Evolutionary conservation across 75 land plant genomes (phyloP).

Genomic region (Sequoia sempervirens): DNA sequence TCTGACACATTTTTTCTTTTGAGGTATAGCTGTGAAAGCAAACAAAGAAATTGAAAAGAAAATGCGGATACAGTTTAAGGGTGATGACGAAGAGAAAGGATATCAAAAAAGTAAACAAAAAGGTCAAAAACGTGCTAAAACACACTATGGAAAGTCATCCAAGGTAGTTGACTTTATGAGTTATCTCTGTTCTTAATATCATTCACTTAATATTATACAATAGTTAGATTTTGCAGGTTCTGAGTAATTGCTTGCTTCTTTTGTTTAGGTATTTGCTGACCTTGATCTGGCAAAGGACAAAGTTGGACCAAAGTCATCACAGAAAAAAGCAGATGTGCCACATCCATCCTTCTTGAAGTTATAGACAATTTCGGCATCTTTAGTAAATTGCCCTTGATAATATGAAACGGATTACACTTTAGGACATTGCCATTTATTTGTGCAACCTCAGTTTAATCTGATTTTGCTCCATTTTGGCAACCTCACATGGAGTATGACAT

Average conservation of each 20-base stretch:
- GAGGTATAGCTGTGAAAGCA: neutral
- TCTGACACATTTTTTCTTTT: neutral
- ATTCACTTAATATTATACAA: neutral
- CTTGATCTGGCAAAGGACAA: constrained; percentile 2
- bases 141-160: constrained; percentile 6
- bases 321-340: constrained; percentile 1
- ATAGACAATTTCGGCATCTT: neutral
- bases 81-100: neutral
- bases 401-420: neutral
- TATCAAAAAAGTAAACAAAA: neutral
- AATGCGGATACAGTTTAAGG: neutral
- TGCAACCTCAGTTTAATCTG: neutral
- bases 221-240: neutral
- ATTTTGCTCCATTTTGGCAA: neutral
- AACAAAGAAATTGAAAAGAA: constrained; percentile 1
- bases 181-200: too few species aligned
- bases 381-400: neutral
- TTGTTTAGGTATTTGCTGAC: constrained; percentile 8
- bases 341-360: constrained; percentile 6
- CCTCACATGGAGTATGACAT: neutral
- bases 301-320: constrained; percentile 1
- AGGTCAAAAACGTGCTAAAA: constrained; percentile 2
- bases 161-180: neutral
- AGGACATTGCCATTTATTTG: neutral
- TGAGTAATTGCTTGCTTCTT: neutral